phyloP scores from a whole-genome alignment of 345 rosid genomes.

The Sisymbrium irio region DNA sequence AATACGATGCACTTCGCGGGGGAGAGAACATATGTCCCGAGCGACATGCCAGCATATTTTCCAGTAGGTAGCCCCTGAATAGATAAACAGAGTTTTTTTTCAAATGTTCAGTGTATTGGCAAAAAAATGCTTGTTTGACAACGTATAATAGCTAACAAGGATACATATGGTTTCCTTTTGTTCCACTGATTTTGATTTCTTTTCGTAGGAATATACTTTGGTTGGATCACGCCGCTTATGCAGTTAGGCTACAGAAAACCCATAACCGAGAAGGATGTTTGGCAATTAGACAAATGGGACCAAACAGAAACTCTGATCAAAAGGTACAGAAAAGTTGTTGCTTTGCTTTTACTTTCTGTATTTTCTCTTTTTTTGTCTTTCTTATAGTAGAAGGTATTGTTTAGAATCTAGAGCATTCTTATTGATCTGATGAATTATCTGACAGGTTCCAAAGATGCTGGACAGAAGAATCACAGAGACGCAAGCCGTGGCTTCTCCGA shows the following conservation, averaged over 20 bases:
- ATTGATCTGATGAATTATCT: neutral
- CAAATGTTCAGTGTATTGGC: neutral
- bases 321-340: conserved; percentile 44
- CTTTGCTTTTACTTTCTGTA: conserved; percentile 16
- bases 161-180: neutral
- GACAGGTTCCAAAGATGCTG: conserved; percentile 78
- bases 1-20: conserved; percentile 72
- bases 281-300: conserved; percentile 97
- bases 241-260: conserved; percentile 80
- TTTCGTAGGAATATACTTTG: conserved; percentile 61
- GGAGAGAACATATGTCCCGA: conserved; percentile 84
- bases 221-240: conserved; percentile 94
- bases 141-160: neutral
- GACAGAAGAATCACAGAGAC: conserved; percentile 61
- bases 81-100: neutral
- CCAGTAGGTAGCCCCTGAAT: conserved; percentile 61
- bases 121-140: neutral
- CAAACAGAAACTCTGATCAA: conserved; percentile 64
- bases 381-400: neutral
- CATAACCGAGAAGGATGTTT: conserved; percentile 83
- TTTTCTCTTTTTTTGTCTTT: neutral
- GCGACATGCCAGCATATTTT: conserved; percentile 59
- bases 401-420: conserved; percentile 14
- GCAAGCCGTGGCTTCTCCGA: conserved; percentile 89
- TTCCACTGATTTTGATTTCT: conserved; percentile 14